Evolutionary conservation across 805 yeast genomes (phyloP), one percentile per base, ranked within the genome.

Genomic region (Zygosaccharomyces lentus): DNA sequence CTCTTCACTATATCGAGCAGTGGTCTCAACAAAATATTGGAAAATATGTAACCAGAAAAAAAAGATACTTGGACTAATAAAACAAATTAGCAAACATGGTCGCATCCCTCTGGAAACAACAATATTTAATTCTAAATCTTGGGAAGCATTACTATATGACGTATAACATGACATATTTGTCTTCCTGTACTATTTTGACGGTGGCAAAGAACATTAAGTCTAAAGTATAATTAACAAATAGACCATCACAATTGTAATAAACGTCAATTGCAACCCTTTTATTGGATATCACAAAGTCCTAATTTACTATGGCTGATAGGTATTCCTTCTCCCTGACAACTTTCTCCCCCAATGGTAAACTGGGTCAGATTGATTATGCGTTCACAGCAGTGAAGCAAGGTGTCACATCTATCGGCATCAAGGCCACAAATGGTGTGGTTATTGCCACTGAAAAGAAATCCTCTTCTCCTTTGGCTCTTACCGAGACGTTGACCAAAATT

Each of bases 301-400:
- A 26, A 17, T 9, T 17, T 10, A 27, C 4, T 7, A 93, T 93
- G 98, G 96, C 99, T 49, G 99, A 93, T 69, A 82, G 99, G 77
- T 93, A 93, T 71, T 89, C 98, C 16, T 93, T 93, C 66, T 93
- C 99, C 19, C 77, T 93, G 52, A 93, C 99, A 21, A 93, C 99
- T 13, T 93, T 93, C 68, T 91, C 98, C 41, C 99, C 99, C 62
- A 87, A 96, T 68, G 99, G 99, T 56, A 93, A 93, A 74, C 79
- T 93, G 55, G 96, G 90, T 41, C 99, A 93, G 72, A 93, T 93
- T 59, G 99, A 93, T 67, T 91, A 93, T 67, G 99, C 99, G 13
- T 75, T 93, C 58, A 90, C 91, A 56, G 98, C 96, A 1, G 99
- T 93, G 36, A 93, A 91, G 61, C 96, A 89, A 65, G 99, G 99